Conservation (phyloP, 2,329 filamentous ascomycete species). For the Calonectria crousiana region DNA sequence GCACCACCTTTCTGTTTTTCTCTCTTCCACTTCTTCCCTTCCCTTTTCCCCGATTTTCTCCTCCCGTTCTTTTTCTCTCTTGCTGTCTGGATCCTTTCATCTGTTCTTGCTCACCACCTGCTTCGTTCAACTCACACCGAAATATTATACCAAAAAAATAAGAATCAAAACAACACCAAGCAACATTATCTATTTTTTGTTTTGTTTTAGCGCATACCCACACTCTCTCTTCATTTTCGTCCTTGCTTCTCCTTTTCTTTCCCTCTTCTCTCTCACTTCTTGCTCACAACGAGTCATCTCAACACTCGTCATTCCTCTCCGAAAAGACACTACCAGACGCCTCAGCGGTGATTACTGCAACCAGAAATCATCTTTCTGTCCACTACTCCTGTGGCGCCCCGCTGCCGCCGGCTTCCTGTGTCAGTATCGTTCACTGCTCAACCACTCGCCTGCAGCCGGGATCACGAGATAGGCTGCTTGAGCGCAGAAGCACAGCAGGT, state of each 20-base stretch:
- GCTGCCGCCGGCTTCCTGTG: slow-evolving; percentile 34
- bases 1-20: slow-evolving; percentile 20
- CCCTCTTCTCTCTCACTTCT: neutral
- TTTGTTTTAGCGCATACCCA: neutral
- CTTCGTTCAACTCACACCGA: slow-evolving; percentile 1
- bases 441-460: slow-evolving; percentile 17
- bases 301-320: slow-evolving; percentile 4
- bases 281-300: slow-evolving; percentile 15
- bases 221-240: neutral
- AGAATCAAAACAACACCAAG: neutral
- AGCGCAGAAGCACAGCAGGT: slow-evolving; percentile 14
- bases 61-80: slow-evolving; percentile 34
- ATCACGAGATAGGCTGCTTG: neutral
- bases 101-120: slow-evolving; percentile 6
- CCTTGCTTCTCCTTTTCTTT: neutral
- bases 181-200: slow-evolving; percentile 20
- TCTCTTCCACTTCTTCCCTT: slow-evolving; percentile 20
- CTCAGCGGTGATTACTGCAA: slow-evolving; percentile 31
- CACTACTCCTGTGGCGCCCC: slow-evolving; percentile 39
- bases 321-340: slow-evolving; percentile 27
- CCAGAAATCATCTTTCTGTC: slow-evolving; percentile 37
- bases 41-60: slow-evolving; percentile 27
- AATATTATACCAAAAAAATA: neutral
- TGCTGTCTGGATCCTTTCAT: slow-evolving; percentile 19
- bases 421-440: slow-evolving; percentile 31